These are phyloP conservation scores for Penicillium paradoxum DNA, from an alignment of 495 filamentous ascomycete species.

Conservation along the genomic window DNA sequence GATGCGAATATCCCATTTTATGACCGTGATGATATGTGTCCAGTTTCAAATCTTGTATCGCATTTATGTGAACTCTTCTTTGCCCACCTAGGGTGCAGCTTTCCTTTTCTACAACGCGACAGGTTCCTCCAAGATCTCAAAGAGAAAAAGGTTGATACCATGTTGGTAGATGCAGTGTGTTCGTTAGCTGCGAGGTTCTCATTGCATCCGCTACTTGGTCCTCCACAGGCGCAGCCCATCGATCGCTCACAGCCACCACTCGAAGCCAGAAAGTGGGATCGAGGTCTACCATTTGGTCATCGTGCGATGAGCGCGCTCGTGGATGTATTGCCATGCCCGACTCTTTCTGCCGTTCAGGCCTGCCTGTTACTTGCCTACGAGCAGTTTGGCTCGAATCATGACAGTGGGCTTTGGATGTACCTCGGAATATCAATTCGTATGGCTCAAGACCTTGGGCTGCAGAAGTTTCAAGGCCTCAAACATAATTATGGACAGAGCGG, in stretches of 20 bases:
- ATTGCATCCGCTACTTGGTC: slow-evolving; percentile 56
- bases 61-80: slow-evolving; percentile 76
- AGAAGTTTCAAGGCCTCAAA: slow-evolving; percentile 69
- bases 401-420: slow-evolving; percentile 89
- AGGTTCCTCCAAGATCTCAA: slow-evolving; percentile 65
- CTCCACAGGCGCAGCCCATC: slow-evolving; percentile 46
- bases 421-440: slow-evolving; percentile 79
- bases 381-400: slow-evolving; percentile 77
- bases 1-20: slow-evolving; percentile 72
- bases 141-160: slow-evolving; percentile 74
- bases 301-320: slow-evolving; percentile 68
- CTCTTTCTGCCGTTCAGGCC: slow-evolving; percentile 72
- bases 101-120: slow-evolving; percentile 69
- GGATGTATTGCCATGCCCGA: slow-evolving; percentile 73
- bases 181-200: slow-evolving; percentile 79
- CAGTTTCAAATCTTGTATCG: slow-evolving; percentile 65
- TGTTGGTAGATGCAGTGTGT: slow-evolving; percentile 82
- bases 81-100: slow-evolving; percentile 70
- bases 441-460: slow-evolving; percentile 78
- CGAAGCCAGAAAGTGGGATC: slow-evolving; percentile 42
- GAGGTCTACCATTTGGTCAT: slow-evolving; percentile 69
- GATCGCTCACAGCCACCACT: slow-evolving; percentile 39
- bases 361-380: slow-evolving; percentile 79
- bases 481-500: slow-evolving; percentile 56
- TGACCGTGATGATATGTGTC: slow-evolving; percentile 61